phyloP scores from a whole-genome alignment of 2,329 filamentous ascomycete genomes.

The Pseudogymnoascus destructans region DNA sequence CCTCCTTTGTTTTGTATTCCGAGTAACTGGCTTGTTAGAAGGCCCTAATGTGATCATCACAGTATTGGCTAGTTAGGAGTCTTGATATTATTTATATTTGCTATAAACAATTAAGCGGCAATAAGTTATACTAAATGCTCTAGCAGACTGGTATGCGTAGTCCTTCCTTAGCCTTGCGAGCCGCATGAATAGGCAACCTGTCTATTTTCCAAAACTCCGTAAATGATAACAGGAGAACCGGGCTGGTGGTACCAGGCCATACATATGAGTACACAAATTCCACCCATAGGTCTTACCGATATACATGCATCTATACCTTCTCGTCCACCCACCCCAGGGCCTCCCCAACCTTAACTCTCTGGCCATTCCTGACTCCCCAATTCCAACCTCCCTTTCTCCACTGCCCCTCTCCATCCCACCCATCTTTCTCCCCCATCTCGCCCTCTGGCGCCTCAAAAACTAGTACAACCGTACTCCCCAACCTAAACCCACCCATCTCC shows the following conservation, averaged over 20 bases:
- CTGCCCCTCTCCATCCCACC: conserved; percentile 40
- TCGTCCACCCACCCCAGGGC: conserved; percentile 63
- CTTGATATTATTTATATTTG: not conserved
- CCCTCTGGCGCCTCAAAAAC: conserved; percentile 87
- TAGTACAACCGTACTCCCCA: conserved; percentile 87
- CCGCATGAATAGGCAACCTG: not conserved
- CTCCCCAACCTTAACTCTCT: conserved; percentile 80
- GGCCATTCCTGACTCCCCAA: conserved; percentile 79
- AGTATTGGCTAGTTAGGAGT: not conserved
- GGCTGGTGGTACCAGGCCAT: not conserved
- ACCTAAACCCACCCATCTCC: conserved; percentile 96
- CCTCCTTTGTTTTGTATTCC: not conserved
- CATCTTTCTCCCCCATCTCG: conserved; percentile 37
- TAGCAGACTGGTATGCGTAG: not conserved
- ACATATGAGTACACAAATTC: not conserved
- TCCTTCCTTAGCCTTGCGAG: not conserved
- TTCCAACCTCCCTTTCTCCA: conserved; percentile 57
- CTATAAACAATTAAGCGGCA: not conserved
- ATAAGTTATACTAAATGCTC: not conserved
- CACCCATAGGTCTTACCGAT: not conserved
- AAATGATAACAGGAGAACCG: not conserved
- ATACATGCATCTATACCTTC: conserved; percentile 2
- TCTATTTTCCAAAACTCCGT: not conserved
- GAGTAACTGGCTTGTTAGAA: not conserved
- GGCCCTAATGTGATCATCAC: not conserved